phyloP scores from a whole-genome alignment of 2,329 filamentous ascomycete genomes.

The Pleomassaria siparia region DNA sequence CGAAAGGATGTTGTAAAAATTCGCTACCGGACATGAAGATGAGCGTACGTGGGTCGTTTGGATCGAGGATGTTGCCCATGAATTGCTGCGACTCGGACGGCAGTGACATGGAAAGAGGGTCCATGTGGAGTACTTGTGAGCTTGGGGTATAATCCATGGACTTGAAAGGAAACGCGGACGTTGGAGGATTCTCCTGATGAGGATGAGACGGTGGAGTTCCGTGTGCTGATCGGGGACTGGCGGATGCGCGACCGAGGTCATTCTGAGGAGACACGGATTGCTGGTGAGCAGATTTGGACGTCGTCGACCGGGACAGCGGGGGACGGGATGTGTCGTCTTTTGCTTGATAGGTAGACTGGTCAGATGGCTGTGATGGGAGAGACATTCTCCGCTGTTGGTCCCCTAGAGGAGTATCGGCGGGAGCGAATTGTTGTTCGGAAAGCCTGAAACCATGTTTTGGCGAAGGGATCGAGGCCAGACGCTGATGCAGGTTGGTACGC shows the following conservation, averaged over 20 bases:
- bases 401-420: constrained; percentile 18
- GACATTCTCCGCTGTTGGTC: constrained; percentile 47
- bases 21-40: constrained; percentile 51
- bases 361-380: constrained; percentile 39
- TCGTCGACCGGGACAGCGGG: constrained; percentile 23
- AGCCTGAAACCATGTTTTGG: constrained; percentile 41
- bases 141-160: constrained; percentile 26
- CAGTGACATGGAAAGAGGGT: constrained; percentile 53
- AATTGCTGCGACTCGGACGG: constrained; percentile 58
- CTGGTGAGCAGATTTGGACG: constrained; percentile 22
- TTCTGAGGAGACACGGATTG: constrained; percentile 27
- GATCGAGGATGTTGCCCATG: constrained; percentile 50
- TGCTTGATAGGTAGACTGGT: constrained; percentile 18
- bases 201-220: constrained; percentile 23
- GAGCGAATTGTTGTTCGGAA: constrained; percentile 17
- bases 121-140: constrained; percentile 36
- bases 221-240: constrained; percentile 21
- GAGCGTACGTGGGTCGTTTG: constrained; percentile 48
- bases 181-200: constrained; percentile 21
- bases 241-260: constrained; percentile 11
- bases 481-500: constrained; percentile 42
- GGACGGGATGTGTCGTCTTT: constrained; percentile 17
- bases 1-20: constrained; percentile 41
- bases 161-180: constrained; percentile 23
- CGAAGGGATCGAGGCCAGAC: constrained; percentile 49